Conservation (phyloP, 1,284 basidiomycete genomes). For the Coniophora puteana region DNA sequence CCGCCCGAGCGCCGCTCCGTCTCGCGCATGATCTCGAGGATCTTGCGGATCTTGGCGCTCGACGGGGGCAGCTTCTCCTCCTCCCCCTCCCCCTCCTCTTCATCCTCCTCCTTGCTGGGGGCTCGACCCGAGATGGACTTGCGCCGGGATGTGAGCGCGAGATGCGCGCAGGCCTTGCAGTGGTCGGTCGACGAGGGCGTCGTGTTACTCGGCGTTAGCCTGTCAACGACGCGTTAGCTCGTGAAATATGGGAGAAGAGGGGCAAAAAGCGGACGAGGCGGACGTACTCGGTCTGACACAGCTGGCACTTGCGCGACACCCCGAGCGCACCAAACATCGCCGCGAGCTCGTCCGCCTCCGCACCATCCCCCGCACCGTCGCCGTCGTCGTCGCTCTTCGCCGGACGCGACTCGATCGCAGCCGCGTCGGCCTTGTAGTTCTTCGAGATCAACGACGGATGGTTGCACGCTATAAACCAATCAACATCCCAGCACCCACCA, state of each 20-base stretch:
- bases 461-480: conserved; percentile 68
- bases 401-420: conserved; percentile 65
- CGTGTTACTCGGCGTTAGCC: conserved; percentile 36
- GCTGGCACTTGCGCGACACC: conserved; percentile 66
- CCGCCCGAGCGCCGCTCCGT: conserved; percentile 61
- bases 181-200: conserved; percentile 36
- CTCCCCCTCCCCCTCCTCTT: conserved; percentile 16
- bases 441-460: conserved; percentile 81
- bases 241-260: conserved; percentile 1
- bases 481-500: conserved; percentile 5
- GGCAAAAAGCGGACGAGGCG: conserved; percentile 1
- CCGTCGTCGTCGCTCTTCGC: conserved; percentile 50
- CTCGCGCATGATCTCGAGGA: conserved; percentile 68
- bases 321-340: conserved; percentile 72
- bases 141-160: conserved; percentile 39
- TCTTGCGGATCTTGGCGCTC: conserved; percentile 88
- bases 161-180: conserved; percentile 57
- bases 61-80: conserved; percentile 47
- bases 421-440: conserved; percentile 68
- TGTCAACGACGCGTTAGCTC: conserved; percentile 18
- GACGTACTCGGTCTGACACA: conserved; percentile 70
- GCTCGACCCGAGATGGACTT: conserved; percentile 27
- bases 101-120: conserved; percentile 11
- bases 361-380: conserved; percentile 53
- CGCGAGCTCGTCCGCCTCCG: conserved; percentile 82